Percentiles rank a stretch among this genome's conserved stretches.
phyloP scores from a whole-genome alignment of 176 grass and related monocot genomes.

The Oryza meyeriana region DNA sequence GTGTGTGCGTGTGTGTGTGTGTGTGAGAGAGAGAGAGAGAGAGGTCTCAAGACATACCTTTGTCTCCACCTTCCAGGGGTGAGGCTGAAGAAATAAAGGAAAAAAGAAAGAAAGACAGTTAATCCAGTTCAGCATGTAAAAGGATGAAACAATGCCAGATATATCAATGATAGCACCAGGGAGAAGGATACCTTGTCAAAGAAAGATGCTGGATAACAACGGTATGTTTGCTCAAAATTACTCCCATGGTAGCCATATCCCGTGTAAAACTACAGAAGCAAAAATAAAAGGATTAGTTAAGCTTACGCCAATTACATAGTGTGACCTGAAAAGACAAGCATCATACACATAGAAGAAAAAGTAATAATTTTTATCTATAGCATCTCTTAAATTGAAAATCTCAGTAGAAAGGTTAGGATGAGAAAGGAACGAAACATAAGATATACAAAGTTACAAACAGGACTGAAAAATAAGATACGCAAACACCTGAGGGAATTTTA shows the following conservation, averaged over 20 bases:
- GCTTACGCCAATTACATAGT: not conserved
- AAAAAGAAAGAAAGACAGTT: conserved; percentile 17
- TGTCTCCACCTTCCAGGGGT: conserved; percentile 78
- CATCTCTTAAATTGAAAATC: not conserved
- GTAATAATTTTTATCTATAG: not conserved
- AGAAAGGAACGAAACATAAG: not conserved
- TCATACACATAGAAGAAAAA: not conserved
- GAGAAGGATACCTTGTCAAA: conserved; percentile 69
- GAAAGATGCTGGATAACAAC: conserved; percentile 81
- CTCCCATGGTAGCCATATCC: conserved; percentile 53
- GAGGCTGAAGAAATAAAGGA: conserved; percentile 51
- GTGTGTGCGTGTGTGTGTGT: too few relatives aligned
- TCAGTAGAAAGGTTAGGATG: not conserved
- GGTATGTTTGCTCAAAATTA: conserved; percentile 73
- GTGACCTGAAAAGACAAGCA: not conserved
- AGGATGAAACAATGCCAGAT: not conserved
- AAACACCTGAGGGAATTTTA: not conserved
- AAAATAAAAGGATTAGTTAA: not conserved
- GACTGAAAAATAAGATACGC: not conserved
- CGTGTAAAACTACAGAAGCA: conserved; percentile 49
- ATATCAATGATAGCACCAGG: not conserved
- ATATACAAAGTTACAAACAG: not conserved
- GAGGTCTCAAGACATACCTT: conserved; percentile 38
- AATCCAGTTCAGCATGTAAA: conserved; percentile 24
- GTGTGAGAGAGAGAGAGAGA: not conserved